phyloP scores from a whole-genome alignment of 192 early-diverging fungal species.

The Piromyces finnis region DNA sequence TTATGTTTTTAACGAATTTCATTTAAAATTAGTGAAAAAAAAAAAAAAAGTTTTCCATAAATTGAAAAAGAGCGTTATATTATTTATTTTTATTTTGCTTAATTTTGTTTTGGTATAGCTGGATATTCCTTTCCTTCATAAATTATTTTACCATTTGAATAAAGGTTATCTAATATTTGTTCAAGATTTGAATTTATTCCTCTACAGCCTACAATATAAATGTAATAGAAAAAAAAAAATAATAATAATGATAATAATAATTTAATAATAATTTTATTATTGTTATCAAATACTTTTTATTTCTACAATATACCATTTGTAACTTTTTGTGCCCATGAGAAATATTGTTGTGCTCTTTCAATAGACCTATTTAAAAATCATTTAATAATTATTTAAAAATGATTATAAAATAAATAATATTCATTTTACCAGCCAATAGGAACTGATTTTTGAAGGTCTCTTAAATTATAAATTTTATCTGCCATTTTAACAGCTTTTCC shows the following conservation, averaged over 20 bases:
- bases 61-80: too few species aligned
- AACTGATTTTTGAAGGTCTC: constrained; percentile 15
- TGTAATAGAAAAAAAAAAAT: too few species aligned
- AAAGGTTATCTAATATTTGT: constrained; percentile 18
- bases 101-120: not conserved
- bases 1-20: too few species aligned
- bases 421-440: constrained; percentile 25
- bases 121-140: constrained; percentile 2
- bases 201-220: constrained; percentile 7
- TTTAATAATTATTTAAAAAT: not conserved
- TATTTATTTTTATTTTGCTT: too few species aligned
- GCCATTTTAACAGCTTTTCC: constrained; percentile 47
- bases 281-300: too few species aligned
- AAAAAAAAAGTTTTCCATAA: too few species aligned
- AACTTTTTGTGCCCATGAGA: constrained; percentile 36
- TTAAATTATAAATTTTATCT: constrained; percentile 44
- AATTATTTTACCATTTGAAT: constrained; percentile 7
- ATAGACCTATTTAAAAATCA: constrained; percentile 4
- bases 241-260: too few species aligned
- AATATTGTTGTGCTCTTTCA: constrained; percentile 29
- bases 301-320: constrained; percentile 15
- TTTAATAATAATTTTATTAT: too few species aligned
- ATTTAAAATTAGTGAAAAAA: too few species aligned
- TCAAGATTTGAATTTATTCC: constrained; percentile 21
- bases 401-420: not conserved